phyloP scores from a whole-genome alignment of 164 flowering plant genomes.

The Magnolia changhungtana region DNA sequence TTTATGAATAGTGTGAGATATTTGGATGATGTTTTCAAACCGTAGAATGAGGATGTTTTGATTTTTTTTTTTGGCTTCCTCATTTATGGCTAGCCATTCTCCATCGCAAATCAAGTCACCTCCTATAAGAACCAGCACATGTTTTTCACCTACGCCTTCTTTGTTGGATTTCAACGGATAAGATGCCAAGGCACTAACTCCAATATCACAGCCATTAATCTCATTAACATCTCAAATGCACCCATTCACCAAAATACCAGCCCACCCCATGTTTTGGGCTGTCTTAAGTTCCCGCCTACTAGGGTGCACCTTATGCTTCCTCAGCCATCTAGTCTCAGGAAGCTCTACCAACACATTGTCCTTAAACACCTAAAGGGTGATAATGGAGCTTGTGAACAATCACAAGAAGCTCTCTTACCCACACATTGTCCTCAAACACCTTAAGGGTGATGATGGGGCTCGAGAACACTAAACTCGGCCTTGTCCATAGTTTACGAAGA shows the following conservation, averaged over 20 bases:
- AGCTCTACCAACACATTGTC: no score
- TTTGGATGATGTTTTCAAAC: no score
- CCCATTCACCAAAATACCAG: constrained; percentile 67
- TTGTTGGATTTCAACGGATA: no score
- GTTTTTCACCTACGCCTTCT: constrained; percentile 57
- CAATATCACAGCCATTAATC: constrained; percentile 61
- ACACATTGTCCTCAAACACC: constrained; percentile 71
- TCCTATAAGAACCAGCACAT: constrained; percentile 44
- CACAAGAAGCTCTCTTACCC: constrained; percentile 59
- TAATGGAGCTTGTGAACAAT: no score
- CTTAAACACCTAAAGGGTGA: no score
- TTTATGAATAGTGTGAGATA: no score
- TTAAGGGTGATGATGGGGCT: constrained; percentile 63
- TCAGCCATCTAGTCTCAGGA: no score
- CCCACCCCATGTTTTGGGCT: constrained; percentile 73
- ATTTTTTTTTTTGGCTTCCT: no score
- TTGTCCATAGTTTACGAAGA: constrained; percentile 55
- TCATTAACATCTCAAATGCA: constrained; percentile 79
- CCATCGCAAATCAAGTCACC: constrained; percentile 59
- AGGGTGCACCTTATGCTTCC: no score
- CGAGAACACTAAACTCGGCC: constrained; percentile 45
- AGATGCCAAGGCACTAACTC: constrained; percentile 63
- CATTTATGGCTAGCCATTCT: constrained; percentile 77
- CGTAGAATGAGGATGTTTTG: no score
- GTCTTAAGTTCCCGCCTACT: no score